A percentile compares a stretch with the other conserved stretches of the same genome.
Evolutionary conservation across 2,329 filamentous ascomycete genomes (phyloP).

Genomic region (Colletotrichum lindemuthianum): DNA sequence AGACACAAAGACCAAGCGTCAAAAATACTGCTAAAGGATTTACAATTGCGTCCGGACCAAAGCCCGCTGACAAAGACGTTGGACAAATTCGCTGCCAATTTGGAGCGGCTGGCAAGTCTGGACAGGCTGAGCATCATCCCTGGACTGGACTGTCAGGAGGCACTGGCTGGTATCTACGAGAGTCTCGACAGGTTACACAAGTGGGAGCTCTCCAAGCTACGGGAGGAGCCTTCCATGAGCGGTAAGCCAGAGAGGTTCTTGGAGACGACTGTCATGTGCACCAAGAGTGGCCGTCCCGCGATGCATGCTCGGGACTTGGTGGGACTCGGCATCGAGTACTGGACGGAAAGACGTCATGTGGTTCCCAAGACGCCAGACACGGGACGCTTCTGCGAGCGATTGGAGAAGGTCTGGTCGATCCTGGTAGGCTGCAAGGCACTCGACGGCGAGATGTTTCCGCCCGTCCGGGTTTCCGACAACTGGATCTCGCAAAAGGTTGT

Average conservation of each 20-base stretch:
- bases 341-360: conserved; percentile 71
- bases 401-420: conserved; percentile 71
- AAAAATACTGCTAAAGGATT: conserved; percentile 71
- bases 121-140: conserved; percentile 77
- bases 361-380: conserved; percentile 48
- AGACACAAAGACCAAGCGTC: conserved; percentile 71
- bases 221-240: conserved; percentile 57
- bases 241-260: conserved; percentile 60
- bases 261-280: conserved; percentile 71
- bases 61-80: conserved; percentile 76
- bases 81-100: conserved; percentile 75
- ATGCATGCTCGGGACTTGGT: conserved; percentile 76
- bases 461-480: conserved; percentile 75
- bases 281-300: conserved; percentile 73
- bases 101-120: conserved; percentile 74
- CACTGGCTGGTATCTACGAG: conserved; percentile 76
- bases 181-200: conserved; percentile 76
- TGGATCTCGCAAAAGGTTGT: conserved; percentile 78
- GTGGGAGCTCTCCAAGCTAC: conserved; percentile 72
- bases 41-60: conserved; percentile 68
- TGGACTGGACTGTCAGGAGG: conserved; percentile 80
- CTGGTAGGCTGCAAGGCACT: conserved; percentile 71
- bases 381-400: conserved; percentile 49
- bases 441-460: conserved; percentile 58
- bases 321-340: conserved; percentile 81